Evolutionary conservation across 1,284 basidiomycete genomes (phyloP).

Genomic region (Peniophora sp.): DNA sequence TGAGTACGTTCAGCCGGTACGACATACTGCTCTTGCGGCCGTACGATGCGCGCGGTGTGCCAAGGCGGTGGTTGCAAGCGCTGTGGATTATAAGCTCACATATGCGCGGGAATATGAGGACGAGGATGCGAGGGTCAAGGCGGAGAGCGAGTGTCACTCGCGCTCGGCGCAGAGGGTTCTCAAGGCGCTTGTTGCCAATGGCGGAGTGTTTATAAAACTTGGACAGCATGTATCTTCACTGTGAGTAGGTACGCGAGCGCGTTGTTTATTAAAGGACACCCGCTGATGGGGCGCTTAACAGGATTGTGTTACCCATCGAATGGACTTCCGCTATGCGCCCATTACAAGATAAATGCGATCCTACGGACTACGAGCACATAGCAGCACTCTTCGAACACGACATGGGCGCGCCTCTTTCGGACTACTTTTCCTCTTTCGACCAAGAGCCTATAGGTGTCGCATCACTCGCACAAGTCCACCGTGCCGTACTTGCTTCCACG

Average conservation of each 20-base stretch:
- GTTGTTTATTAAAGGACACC: conserved; percentile 1
- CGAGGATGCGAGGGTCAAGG: conserved; percentile 45
- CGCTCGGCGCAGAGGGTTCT: conserved; percentile 76
- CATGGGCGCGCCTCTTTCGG: conserved; percentile 56
- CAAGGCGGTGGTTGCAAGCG: conserved; percentile 59
- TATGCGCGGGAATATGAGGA: conserved; percentile 55
- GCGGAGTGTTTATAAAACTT: conserved; percentile 90
- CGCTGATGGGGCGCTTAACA: conserved; percentile 16
- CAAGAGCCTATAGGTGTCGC: conserved; percentile 91
- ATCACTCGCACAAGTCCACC: conserved; percentile 92
- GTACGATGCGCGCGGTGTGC: conserved; percentile 59
- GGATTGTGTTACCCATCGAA: conserved; percentile 72
- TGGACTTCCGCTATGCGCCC: conserved; percentile 63
- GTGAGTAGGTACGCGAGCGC: conserved; percentile 24
- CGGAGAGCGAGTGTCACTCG: conserved; percentile 72
- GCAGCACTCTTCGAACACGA: conserved; percentile 67
- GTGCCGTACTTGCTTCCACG: conserved; percentile 66
- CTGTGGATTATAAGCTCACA: conserved; percentile 81
- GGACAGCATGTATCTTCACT: conserved; percentile 85
- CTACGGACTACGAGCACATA: conserved; percentile 66
- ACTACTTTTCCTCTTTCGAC: conserved; percentile 80
- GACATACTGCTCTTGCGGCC: conserved; percentile 54
- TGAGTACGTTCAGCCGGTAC: conserved; percentile 53
- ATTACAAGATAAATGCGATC: conserved; percentile 81
- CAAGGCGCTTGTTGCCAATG: conserved; percentile 78